A percentile compares a stretch with the other conserved stretches of the same genome.
phyloP scores from a whole-genome alignment of 1,139 yeast genomes.

The Lodderomyces jiufengensis region DNA sequence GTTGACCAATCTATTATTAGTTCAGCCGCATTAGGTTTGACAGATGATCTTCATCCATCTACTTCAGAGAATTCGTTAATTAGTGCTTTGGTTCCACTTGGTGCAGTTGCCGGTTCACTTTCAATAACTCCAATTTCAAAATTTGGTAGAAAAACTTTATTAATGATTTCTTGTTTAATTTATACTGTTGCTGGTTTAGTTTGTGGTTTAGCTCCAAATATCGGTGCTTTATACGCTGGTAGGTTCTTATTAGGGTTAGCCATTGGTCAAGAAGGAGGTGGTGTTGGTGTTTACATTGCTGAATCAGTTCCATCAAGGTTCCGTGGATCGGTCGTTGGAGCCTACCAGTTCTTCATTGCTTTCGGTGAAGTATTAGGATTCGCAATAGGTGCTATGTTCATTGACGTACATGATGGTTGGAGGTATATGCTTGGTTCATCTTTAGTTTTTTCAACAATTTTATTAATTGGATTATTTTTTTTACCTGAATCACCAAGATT shows the following conservation, averaged over 20 bases:
- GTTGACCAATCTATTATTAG: constrained; percentile 54
- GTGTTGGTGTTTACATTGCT: constrained; percentile 55
- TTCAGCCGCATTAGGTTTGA: constrained; percentile 54
- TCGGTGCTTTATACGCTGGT: constrained; percentile 44
- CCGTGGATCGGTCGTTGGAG: constrained; percentile 55
- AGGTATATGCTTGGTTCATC: constrained; percentile 59
- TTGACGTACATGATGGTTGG: constrained; percentile 54
- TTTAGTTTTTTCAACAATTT: constrained; percentile 49
- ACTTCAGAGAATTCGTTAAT: constrained; percentile 40
- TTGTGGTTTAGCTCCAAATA: constrained; percentile 40
- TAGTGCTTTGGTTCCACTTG: constrained; percentile 57
- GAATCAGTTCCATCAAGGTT: constrained; percentile 57
- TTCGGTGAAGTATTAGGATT: constrained; percentile 57
- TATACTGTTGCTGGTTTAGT: constrained; percentile 55
- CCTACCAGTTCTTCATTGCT: constrained; percentile 57
- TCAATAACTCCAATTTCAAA: constrained; percentile 46
- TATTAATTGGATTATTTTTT: constrained; percentile 45
- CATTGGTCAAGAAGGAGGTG: constrained; percentile 60
- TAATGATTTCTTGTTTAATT: constrained; percentile 51
- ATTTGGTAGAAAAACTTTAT: constrained; percentile 51
- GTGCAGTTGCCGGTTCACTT: constrained; percentile 52
- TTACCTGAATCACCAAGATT: constrained; percentile 53
- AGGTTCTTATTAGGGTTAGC: constrained; percentile 56
- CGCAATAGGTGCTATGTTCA: constrained; percentile 55
- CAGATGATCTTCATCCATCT: constrained; percentile 31